phyloP scores from a whole-genome alignment of 192 early-diverging fungal genomes.

The Gigaspora rosea region DNA sequence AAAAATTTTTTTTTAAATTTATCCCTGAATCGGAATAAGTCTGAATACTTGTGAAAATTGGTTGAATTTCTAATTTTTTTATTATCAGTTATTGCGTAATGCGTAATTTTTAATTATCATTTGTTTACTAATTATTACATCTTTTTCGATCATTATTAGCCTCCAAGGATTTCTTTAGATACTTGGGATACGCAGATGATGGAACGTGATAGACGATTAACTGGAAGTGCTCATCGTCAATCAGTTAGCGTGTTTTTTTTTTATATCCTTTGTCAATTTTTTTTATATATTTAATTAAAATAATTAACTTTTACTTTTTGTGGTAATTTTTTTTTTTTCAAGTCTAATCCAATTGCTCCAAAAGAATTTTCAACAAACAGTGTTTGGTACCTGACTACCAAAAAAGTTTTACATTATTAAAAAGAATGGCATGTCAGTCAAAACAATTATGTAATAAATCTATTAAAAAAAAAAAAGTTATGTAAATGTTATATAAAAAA shows the following conservation, averaged over 20 bases:
- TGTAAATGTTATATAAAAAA: too few relatives aligned
- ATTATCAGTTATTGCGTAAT: too few relatives aligned
- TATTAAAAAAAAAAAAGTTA: too few relatives aligned
- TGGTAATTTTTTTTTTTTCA: background rate
- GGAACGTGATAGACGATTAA: constrained; percentile 74
- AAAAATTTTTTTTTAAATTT: background rate
- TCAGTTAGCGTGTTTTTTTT: constrained; percentile 41
- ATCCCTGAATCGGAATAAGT: too few relatives aligned
- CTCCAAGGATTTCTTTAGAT: constrained; percentile 64
- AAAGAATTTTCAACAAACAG: constrained; percentile 69
- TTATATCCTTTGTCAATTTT: background rate
- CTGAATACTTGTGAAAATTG: too few relatives aligned
- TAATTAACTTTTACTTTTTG: background rate
- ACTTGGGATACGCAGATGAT: constrained; percentile 81
- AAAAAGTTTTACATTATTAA: background rate
- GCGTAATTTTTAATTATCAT: too few relatives aligned
- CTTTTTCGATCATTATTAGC: constrained; percentile 34
- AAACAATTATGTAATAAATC: too few relatives aligned
- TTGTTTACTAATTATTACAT: too few relatives aligned
- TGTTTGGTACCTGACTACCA: constrained; percentile 51
- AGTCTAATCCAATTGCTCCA: constrained; percentile 53
- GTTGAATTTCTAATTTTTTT: too few relatives aligned
- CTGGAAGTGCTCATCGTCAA: constrained; percentile 70
- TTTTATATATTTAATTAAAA: background rate
- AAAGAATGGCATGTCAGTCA: background rate